Evolutionary conservation across 306 rosid genomes (phyloP).

Genomic region (Comarum palustre): DNA sequence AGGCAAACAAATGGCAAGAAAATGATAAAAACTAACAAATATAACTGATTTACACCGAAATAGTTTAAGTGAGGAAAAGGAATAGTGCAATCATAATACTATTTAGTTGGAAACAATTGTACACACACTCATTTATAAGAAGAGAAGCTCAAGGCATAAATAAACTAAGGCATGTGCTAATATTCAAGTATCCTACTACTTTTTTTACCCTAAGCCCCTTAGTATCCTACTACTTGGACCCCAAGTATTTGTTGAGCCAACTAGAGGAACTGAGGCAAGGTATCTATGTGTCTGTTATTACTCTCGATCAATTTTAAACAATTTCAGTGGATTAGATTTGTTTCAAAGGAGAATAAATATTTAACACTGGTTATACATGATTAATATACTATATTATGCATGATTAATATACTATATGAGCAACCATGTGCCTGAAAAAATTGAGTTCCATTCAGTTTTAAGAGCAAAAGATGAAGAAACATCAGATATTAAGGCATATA

Average conservation of each 20-base stretch:
- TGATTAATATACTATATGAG: conserved; percentile 5
- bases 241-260: neutral
- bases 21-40: conserved; percentile 6
- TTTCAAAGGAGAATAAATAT: neutral
- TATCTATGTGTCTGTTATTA: neutral
- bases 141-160: neutral
- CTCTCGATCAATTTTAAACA: neutral
- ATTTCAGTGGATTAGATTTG: neutral
- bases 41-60: neutral
- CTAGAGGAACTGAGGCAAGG: neutral
- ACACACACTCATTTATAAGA: neutral
- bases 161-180: neutral
- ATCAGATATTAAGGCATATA: conserved; percentile 29
- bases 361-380: neutral
- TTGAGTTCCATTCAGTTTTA: conserved; percentile 6
- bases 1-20: neutral
- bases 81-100: neutral
- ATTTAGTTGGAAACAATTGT: neutral
- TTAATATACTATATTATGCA: neutral
- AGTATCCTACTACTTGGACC: conserved; percentile 4
- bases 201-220: no score
- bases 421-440: conserved; percentile 14
- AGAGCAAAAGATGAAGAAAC: conserved; percentile 19
- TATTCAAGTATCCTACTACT: conserved; percentile 2
- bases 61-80: neutral